Evolutionary conservation across 306 rosid genomes (phyloP).

Genomic region (Pyrus betulifolia): DNA sequence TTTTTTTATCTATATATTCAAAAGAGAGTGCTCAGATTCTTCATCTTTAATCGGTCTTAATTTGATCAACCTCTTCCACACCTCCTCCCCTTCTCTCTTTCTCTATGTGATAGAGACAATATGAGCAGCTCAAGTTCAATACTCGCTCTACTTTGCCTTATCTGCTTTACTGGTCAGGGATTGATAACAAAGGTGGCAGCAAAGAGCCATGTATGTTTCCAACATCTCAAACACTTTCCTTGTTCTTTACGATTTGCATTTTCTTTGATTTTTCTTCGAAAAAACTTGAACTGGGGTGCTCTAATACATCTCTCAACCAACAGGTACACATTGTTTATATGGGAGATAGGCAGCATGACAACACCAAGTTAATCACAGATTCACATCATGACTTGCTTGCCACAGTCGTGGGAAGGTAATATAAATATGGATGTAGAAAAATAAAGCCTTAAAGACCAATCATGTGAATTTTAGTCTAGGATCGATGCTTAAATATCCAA

Average conservation of each 20-base stretch:
- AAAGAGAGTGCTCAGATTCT: not conserved
- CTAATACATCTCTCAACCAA: not conserved
- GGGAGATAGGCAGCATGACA: slow-evolving; percentile 32
- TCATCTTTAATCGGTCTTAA: not conserved
- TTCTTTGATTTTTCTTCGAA: too few relatives aligned
- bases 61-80: not conserved
- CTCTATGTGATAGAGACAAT: not conserved
- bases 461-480: not conserved
- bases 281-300: not conserved
- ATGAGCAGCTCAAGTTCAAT: slow-evolving; percentile 6
- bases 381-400: slow-evolving; percentile 37
- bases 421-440: not conserved
- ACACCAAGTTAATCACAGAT: slow-evolving; percentile 26
- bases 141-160: not conserved
- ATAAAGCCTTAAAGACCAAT: not conserved
- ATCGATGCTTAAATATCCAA: not conserved
- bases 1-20: not conserved
- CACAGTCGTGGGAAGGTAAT: slow-evolving; percentile 26
- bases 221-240: not conserved
- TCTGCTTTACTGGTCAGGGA: slow-evolving; percentile 10
- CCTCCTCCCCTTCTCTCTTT: not conserved
- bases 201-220: not conserved
- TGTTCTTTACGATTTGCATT: not conserved
- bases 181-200: not conserved
- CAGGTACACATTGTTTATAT: slow-evolving; percentile 48